These are phyloP conservation scores for Fagopyrum esculentum DNA, from an alignment of 148 eudicot species.

Conservation along the genomic window DNA sequence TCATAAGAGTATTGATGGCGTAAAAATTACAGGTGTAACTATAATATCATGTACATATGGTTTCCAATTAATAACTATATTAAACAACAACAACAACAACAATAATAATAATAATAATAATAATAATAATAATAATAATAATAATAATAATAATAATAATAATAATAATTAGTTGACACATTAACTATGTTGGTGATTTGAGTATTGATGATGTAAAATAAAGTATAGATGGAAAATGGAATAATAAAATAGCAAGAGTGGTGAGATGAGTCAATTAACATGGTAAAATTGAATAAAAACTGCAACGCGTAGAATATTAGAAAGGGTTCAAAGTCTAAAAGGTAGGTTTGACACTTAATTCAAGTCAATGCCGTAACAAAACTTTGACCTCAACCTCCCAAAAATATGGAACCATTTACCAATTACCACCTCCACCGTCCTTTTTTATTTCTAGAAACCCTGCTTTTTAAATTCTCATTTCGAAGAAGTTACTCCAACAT, in stretches of 20 bases:
- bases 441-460: not conserved
- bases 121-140: too few relatives aligned
- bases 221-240: not conserved
- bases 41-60: too few relatives aligned
- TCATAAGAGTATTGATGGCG: too few relatives aligned
- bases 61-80: too few relatives aligned
- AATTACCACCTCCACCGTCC: constrained; percentile 5
- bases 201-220: constrained; percentile 8
- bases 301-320: constrained; percentile 4
- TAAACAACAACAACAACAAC: too few relatives aligned
- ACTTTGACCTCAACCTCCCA: not conserved
- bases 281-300: not conserved
- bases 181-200: not conserved
- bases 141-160: too few relatives aligned
- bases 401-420: not conserved
- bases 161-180: not conserved
- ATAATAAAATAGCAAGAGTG: not conserved
- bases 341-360: not conserved
- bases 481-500: too few relatives aligned
- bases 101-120: too few relatives aligned
- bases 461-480: not conserved
- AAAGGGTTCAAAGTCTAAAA: not conserved
- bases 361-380: constrained; percentile 2
- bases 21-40: too few relatives aligned
- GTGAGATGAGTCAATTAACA: not conserved